Evolutionary conservation across 306 rosid genomes (phyloP).

Genomic region (Albizia julibrissin): DNA sequence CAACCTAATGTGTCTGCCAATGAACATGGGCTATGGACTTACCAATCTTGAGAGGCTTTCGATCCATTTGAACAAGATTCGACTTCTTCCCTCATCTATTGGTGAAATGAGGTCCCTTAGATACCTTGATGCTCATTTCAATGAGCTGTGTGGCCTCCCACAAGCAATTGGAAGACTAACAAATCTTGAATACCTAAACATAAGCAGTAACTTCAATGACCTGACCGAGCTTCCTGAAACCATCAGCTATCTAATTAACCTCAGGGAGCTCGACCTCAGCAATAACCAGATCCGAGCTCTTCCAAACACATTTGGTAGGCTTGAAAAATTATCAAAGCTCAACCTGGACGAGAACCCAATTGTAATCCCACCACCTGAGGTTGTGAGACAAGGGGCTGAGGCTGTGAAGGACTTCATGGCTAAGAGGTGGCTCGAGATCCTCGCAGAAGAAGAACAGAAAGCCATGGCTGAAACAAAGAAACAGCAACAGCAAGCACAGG

Average conservation of each 20-base stretch:
- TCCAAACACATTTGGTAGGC: slow-evolving; percentile 49
- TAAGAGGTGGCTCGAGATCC: slow-evolving; percentile 37
- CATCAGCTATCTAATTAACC: slow-evolving; percentile 46
- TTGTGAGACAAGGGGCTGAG: slow-evolving; percentile 52
- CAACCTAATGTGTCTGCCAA: slow-evolving; percentile 53
- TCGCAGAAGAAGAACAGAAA: slow-evolving; percentile 44
- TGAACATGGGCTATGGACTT: slow-evolving; percentile 48
- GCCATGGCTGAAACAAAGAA: slow-evolving; percentile 37
- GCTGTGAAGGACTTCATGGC: slow-evolving; percentile 55
- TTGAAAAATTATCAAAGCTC: slow-evolving; percentile 47
- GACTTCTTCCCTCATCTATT: slow-evolving; percentile 50
- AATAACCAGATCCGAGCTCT: slow-evolving; percentile 57
- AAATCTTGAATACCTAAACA: slow-evolving; percentile 54
- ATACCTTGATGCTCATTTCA: slow-evolving; percentile 61
- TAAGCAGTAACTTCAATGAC: slow-evolving; percentile 54
- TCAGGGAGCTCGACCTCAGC: slow-evolving; percentile 53
- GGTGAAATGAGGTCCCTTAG: slow-evolving; percentile 60
- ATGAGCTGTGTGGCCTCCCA: slow-evolving; percentile 56
- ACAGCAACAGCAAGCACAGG: slow-evolving; percentile 40
- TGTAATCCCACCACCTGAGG: slow-evolving; percentile 42
- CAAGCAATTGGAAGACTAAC: slow-evolving; percentile 46
- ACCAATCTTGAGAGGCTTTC: slow-evolving; percentile 50
- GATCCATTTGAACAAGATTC: slow-evolving; percentile 49
- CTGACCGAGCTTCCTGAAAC: slow-evolving; percentile 57
- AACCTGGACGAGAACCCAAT: slow-evolving; percentile 57